Evolutionary conservation across 2,329 filamentous ascomycete species (phyloP).

Genomic region (Colletotrichum magnum): DNA sequence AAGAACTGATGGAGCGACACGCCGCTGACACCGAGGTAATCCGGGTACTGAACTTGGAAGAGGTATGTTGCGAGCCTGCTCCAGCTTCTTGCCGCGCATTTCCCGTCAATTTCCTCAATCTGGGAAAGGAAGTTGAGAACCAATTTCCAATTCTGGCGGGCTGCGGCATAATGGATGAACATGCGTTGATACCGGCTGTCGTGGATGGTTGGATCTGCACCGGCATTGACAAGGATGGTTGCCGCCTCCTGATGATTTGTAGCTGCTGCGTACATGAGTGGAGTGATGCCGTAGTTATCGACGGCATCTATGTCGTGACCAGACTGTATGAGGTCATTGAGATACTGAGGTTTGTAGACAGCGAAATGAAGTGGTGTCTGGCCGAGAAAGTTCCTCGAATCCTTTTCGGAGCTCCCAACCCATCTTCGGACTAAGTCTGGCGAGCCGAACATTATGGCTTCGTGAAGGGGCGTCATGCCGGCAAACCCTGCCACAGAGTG

Average conservation of each 20-base stretch:
- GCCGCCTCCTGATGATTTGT: background rate
- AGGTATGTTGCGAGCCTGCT: background rate
- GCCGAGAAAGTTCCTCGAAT: background rate
- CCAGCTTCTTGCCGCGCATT: background rate
- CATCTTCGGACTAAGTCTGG: accelerated
- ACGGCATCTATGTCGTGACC: background rate
- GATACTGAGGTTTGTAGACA: background rate
- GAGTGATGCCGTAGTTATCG: constrained; percentile 14
- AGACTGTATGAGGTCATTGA: background rate
- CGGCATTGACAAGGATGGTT: background rate
- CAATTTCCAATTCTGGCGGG: background rate
- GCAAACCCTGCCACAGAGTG: background rate
- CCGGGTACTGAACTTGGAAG: background rate
- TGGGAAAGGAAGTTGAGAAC: background rate
- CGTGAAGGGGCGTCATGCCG: constrained; percentile 11
- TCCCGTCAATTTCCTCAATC: accelerated
- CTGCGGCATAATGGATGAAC: background rate
- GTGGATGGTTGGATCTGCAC: accelerated
- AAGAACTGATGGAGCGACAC: background rate
- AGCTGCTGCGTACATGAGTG: constrained; percentile 2
- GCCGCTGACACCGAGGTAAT: accelerated
- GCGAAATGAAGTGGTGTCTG: constrained; percentile 21
- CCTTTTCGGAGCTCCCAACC: accelerated
- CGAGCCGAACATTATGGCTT: constrained; percentile 2
- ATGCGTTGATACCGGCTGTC: background rate